A percentile compares a stretch with the other conserved stretches of the same genome.
These are phyloP conservation scores for Polygonum maritimum DNA, from an alignment of 148 eudicot species.

Conservation along the genomic window DNA sequence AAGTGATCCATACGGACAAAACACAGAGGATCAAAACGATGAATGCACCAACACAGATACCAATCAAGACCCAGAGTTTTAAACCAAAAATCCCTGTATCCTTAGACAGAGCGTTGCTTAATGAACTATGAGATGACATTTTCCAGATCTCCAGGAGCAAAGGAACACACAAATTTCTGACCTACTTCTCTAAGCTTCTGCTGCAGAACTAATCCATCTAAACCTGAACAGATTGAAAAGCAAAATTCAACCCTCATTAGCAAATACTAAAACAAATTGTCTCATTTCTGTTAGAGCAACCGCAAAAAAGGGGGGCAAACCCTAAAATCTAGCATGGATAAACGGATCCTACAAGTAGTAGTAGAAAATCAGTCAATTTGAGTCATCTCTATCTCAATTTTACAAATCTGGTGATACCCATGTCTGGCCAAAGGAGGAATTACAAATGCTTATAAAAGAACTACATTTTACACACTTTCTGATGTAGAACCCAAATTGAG, in stretches of 20 bases:
- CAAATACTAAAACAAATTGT: not conserved
- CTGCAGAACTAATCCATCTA: not conserved
- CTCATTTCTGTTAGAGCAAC: not conserved
- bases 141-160: not conserved
- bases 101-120: slow-evolving; percentile 47
- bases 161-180: not conserved
- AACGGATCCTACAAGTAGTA: not conserved
- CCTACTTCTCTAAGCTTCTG: not conserved
- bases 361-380: not conserved
- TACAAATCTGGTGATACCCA: slow-evolving; percentile 1
- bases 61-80: slow-evolving; percentile 66
- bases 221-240: not conserved
- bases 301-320: not conserved
- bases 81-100: slow-evolving; percentile 46
- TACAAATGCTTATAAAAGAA: not conserved
- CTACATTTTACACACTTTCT: slow-evolving; percentile 5
- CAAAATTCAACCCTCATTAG: not conserved
- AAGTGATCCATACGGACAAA: slow-evolving; percentile 48
- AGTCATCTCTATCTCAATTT: not conserved
- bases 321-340: not conserved
- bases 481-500: slow-evolving; percentile 1
- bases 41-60: slow-evolving; percentile 45
- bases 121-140: slow-evolving; percentile 15
- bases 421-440: not conserved
- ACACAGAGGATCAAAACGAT: slow-evolving; percentile 41